Base-by-base conservation (phyloP, 2,329 filamentous ascomycete species). In the Neophaeococcomyces aloes region DNA sequence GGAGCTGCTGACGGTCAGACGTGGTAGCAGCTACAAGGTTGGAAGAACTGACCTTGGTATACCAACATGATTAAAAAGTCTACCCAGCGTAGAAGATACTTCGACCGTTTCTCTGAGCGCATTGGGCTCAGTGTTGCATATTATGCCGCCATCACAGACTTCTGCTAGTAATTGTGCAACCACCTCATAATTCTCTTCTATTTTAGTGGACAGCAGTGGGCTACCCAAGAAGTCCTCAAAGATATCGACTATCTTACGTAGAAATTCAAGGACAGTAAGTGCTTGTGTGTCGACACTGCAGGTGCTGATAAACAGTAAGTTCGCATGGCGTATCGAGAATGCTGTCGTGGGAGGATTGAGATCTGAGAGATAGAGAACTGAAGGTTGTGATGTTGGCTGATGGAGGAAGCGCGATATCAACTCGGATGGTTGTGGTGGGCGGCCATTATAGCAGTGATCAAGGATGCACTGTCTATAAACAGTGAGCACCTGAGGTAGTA, bases 211-310 rank as follows among this genome's bases (percentile, higher is more conserved):
- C 45, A 95, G 69, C 38, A 98, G 67, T 11, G 91, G 91, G 35
- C 86, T 80, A 46, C 89, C 88, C 6, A 98, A 72, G 60, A 95
- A 96, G 59, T 95, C 89, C 65, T 96, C 89, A 27, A 98, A 75
- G 10, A 84, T 81, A 70, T 98, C 91, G 58, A 94, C 78, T 23
- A 94, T 76, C 52, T 91, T 82, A 69, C 96, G 89, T 30, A 98
- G 75, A 63, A 96, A 96, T 65, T 96, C 89, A 51, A 96, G 79
- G 30, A 87, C 81, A 4, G 94, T 77, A 6, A 98, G 75, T 6
- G 91, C 87, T 59, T 95, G 88, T 40, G 84, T 81, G 61, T 98
- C 91, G 45, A 77, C 74, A 29, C 86, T 87, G n/a, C 81, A 78
- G 0, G 89, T 87, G 10, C 86, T 79, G 38, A 95, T 72, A 55